Base-by-base conservation (phyloP, 441 rosid species). In the Erodium moschatum region DNA sequence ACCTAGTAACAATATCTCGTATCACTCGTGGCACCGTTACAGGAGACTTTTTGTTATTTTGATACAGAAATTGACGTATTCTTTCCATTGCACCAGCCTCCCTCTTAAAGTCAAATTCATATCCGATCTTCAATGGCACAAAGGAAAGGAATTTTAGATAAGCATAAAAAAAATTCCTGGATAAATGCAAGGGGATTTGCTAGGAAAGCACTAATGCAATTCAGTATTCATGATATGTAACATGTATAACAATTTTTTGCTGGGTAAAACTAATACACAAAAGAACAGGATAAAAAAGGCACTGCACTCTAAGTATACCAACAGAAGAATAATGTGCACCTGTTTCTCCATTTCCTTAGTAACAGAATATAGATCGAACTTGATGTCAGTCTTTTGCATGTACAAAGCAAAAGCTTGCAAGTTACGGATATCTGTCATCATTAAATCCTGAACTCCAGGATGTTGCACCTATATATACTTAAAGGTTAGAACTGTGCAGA, bases 351-450 rank as follows among this genome's bases (percentile, higher is more conserved):
- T 93, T 78, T 89, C 98, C 80, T 86, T 93, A 19, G 87, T 87
- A 70, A 93, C 76, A 33, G 97, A 90, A 78, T 73, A 84, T 65
- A 93, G 72, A 74, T 93, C 98, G 77, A 93, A 93, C 74, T 86
- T 90, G 77, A 93, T 78, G 80, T 90, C 98, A 11, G 90, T 85
- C 84, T 78, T 90, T 79, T 93, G 98, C 81, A 93, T 84, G 89
- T 84, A 93, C 40, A 87, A 78, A 70, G 98, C 98, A 73, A 93
- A 89, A 69, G 88, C 86, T 85, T 93, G 98, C 81, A 90, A 73
- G 79, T 93, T 93, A 70, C 82, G 86, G 72, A 93, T 89, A 74
- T 93, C 98, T n/a, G 95, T 93, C 96, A 89, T 89, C 98, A 93
- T 90, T 81, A 90, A 82, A 70, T 83, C 83, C 75, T 86, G 85